Evolutionary conservation across 1,284 basidiomycete genomes (phyloP).

Genomic region (Rhodotorula mucilaginosa): DNA sequence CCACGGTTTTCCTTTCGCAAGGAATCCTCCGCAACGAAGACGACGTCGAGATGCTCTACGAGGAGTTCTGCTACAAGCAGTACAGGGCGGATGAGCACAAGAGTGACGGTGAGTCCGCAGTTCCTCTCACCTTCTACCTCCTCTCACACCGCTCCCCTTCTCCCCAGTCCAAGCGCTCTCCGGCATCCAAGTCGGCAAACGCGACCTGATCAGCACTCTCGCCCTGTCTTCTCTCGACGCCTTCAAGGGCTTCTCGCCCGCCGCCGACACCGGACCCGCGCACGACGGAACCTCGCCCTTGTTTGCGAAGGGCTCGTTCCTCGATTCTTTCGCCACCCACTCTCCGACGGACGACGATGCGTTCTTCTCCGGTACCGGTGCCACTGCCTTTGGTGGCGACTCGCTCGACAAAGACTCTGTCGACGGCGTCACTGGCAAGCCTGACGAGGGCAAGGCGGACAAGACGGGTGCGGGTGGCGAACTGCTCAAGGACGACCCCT

Average conservation of each 20-base stretch:
- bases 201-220: no score
- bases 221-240: background rate
- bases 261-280: background rate
- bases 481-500: background rate
- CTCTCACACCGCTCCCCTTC: no score
- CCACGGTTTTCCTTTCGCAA: conserved; percentile 9
- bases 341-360: background rate
- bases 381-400: background rate
- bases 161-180: background rate
- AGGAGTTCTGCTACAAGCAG: conserved; percentile 21
- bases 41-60: conserved; percentile 8
- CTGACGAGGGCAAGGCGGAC: background rate
- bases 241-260: background rate
- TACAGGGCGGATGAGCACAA: background rate
- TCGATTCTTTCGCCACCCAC: background rate
- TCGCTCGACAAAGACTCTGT: background rate
- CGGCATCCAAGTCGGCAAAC: background rate
- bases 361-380: no score
- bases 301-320: background rate
- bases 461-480: background rate
- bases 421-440: background rate
- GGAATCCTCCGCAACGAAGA: conserved; percentile 1
- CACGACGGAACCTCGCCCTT: background rate
- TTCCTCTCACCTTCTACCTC: no score
- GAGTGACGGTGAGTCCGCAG: background rate